phyloP scores from a whole-genome alignment of 2,329 filamentous ascomycete genomes.

The Alternaria brassicicola region DNA sequence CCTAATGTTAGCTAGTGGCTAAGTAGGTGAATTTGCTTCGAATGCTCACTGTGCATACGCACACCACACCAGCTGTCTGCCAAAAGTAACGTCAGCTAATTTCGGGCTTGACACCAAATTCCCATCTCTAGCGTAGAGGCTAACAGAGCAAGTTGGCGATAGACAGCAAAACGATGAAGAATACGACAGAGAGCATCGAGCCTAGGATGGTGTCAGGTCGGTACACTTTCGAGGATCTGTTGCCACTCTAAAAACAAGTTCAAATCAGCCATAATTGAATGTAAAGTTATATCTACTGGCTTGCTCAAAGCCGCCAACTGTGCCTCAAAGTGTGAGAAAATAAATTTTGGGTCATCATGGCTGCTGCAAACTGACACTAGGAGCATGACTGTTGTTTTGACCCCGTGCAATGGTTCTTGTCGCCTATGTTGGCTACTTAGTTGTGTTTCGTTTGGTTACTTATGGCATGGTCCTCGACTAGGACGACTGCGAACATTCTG shows the following conservation, averaged over 20 bases:
- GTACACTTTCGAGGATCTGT: accelerated
- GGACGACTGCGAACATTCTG: too few species aligned
- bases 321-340: neutral
- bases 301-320: neutral
- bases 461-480: too few species aligned
- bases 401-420: neutral
- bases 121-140: neutral
- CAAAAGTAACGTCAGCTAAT: neutral
- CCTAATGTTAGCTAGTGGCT: neutral
- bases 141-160: neutral
- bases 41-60: neutral
- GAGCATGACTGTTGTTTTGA: neutral
- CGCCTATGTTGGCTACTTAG: neutral
- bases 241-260: too few species aligned
- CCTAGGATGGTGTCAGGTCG: neutral
- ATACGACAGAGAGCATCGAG: neutral
- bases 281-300: neutral
- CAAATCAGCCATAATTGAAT: too few species aligned
- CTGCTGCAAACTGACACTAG: neutral
- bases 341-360: neutral
- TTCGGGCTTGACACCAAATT: neutral
- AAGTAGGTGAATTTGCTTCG: too few species aligned
- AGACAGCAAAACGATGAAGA: neutral
- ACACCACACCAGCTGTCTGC: neutral
- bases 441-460: too few species aligned